Percentiles rank a stretch among this genome's conserved stretches.
These are phyloP conservation scores for Trichoderma brevicompactum DNA, from an alignment of 2,329 filamentous ascomycete genomes.

Conservation along the genomic window DNA sequence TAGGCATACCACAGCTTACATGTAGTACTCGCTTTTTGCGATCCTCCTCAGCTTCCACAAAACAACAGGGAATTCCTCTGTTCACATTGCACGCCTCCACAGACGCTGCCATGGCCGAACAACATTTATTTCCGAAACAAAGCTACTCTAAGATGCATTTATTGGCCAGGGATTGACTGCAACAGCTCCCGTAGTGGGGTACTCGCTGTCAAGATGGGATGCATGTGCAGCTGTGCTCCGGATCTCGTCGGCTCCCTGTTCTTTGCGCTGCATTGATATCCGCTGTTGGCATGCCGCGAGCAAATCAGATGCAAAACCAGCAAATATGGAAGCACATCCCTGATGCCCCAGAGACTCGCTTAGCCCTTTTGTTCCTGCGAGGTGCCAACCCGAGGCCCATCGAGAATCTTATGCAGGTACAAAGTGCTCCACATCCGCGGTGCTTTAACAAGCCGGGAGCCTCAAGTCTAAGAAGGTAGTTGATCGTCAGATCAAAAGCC, in stretches of 20 bases:
- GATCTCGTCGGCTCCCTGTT: background rate
- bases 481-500: background rate
- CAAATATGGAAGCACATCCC: background rate
- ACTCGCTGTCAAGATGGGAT: background rate
- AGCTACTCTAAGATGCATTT: too few species aligned
- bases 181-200: background rate
- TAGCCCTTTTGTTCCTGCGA: background rate
- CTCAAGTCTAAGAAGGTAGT: too few species aligned
- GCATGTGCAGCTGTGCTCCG: background rate
- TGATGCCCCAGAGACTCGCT: background rate
- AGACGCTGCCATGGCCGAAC: too few species aligned
- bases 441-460: background rate
- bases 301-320: slow-evolving; percentile 7
- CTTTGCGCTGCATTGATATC: background rate
- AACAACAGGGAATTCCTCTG: too few species aligned
- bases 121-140: too few species aligned
- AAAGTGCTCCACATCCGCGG: slow-evolving; percentile 14
- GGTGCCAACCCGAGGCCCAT: background rate
- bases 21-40: too few species aligned
- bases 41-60: too few species aligned
- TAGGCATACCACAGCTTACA: too few species aligned
- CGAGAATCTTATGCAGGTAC: slow-evolving; percentile 18
- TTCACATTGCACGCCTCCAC: too few species aligned
- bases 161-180: too few species aligned
- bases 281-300: background rate